Evolutionary conservation across 805 yeast species (phyloP), one percentile per base, ranked within the genome.

Genomic region (Kodamaea laetipori): DNA sequence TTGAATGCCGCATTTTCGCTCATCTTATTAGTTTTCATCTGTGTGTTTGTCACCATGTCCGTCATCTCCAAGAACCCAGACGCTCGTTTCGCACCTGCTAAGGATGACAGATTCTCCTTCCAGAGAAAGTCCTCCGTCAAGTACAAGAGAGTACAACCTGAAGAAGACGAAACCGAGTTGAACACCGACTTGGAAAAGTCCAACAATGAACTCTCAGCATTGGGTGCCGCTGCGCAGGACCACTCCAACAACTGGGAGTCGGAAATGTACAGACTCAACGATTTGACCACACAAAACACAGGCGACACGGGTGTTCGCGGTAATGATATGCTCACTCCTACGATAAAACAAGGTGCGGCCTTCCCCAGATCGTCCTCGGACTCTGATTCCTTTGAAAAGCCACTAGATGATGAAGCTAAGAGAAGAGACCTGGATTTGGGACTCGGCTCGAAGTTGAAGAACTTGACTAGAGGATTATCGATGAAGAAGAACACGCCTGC

Each of bases 91-190:
- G 87, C 86, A 40, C 94, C 95, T 9, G 95, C 95, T 8, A 82
- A 74, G 56, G 97, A 90, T 66, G 97, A 90, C 63, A 82, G 97
- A 77, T 82, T 89, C 16, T 88, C 96, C 7, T 90, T 90, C 81
- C 94, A 85, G 58, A 65, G 73, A 55, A 62, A 60, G 56, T 43
- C 47, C n/a, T 43, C 45, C 3, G 16, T 66, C 25, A 66, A 64
- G 46, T 52, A 51, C 46, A 35, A 35, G 17, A 25, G 27, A 4
- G 12, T 7, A 7, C 19, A 30, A n/a, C 15, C 6, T 19, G 17
- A 13, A 23, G 38, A 28, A 21, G 26, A 18, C n/a, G 39, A 46
- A 2, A 6, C 8, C 25, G 37, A 32, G 10, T 6, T 17, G 6
- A 26, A 19, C 31, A 18, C 33, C 4, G 45, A 41, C 37, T 35